Conservation (phyloP, 169 alveolate genomes). For the Cryptosporidium sp. region DNA sequence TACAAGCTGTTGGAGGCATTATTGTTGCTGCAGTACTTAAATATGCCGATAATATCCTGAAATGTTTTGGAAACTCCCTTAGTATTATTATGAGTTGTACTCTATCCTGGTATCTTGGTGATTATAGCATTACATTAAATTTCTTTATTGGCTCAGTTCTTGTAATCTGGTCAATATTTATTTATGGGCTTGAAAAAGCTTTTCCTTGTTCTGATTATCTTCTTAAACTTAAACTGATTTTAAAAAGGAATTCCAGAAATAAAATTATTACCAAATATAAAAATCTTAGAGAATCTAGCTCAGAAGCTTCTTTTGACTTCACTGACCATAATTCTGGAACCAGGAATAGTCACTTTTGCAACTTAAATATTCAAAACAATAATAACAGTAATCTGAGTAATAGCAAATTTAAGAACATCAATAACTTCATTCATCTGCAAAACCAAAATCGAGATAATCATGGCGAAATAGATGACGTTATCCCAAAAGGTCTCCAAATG, state of each 20-base stretch:
- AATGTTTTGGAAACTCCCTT: slow-evolving; percentile 81
- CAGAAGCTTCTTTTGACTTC: slow-evolving; percentile 25
- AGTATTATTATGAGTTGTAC: slow-evolving; percentile 77
- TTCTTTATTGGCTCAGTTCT: slow-evolving; percentile 45
- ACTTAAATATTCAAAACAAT: neutral
- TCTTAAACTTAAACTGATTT: slow-evolving; percentile 5
- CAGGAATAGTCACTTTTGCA: neutral
- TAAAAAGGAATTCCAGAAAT: slow-evolving; percentile 44
- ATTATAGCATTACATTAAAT: slow-evolving; percentile 19
- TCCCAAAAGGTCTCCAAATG: slow-evolving; percentile 67
- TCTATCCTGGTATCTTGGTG: slow-evolving; percentile 65
- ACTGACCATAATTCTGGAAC: neutral
- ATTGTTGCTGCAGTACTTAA: slow-evolving; percentile 85
- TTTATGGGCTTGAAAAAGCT: slow-evolving; percentile 38
- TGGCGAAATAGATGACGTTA: slow-evolving; percentile 37
- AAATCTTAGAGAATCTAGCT: slow-evolving; percentile 49
- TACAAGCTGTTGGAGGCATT: slow-evolving; percentile 86
- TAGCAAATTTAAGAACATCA: slow-evolving; percentile 1
- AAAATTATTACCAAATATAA: slow-evolving; percentile 42
- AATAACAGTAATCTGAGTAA: neutral
- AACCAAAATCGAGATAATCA: neutral
- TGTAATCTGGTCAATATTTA: slow-evolving; percentile 70
- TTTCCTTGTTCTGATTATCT: slow-evolving; percentile 19
- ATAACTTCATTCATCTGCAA: neutral
- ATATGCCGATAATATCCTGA: slow-evolving; percentile 86